Evolutionary conservation across 169 alveolate genomes (phyloP).

Genomic region (Cryptosporidium sp.): DNA sequence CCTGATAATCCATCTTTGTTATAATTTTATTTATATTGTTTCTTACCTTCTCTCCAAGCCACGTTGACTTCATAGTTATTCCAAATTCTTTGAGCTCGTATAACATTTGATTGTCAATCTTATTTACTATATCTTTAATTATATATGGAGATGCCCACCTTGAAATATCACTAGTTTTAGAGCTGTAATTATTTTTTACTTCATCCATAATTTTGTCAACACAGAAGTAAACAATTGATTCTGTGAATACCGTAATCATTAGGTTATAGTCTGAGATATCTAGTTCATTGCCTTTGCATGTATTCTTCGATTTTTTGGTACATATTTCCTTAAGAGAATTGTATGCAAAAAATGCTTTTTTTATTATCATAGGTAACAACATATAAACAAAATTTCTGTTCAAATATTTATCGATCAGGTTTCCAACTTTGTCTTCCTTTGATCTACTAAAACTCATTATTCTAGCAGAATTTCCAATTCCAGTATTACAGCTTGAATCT

Average conservation of each 20-base stretch:
- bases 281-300: not conserved
- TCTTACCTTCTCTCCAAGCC: conserved; percentile 63
- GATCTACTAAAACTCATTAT: conserved; percentile 8
- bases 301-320: not conserved
- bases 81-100: conserved; percentile 39
- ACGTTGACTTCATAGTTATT: not conserved
- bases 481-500: not conserved
- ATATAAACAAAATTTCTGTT: not conserved
- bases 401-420: conserved; percentile 21
- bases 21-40: not conserved
- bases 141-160: conserved; percentile 60
- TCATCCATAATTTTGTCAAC: not conserved
- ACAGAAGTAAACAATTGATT: conserved; percentile 19
- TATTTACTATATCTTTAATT: not conserved
- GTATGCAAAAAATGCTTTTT: conserved; percentile 38
- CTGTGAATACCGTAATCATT: conserved; percentile 34
- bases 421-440: conserved; percentile 20
- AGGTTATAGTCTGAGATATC: not conserved
- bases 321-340: conserved; percentile 9
- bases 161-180: conserved; percentile 22
- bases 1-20: conserved; percentile 51
- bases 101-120: not conserved
- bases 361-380: conserved; percentile 26
- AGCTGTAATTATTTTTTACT: conserved; percentile 22
- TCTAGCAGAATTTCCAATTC: not conserved